Percentiles rank a stretch among this genome's conserved stretches.
These are phyloP conservation scores for Phytophthora brassicae DNA, from an alignment of 352 stramenopile species.

Conservation along the genomic window DNA sequence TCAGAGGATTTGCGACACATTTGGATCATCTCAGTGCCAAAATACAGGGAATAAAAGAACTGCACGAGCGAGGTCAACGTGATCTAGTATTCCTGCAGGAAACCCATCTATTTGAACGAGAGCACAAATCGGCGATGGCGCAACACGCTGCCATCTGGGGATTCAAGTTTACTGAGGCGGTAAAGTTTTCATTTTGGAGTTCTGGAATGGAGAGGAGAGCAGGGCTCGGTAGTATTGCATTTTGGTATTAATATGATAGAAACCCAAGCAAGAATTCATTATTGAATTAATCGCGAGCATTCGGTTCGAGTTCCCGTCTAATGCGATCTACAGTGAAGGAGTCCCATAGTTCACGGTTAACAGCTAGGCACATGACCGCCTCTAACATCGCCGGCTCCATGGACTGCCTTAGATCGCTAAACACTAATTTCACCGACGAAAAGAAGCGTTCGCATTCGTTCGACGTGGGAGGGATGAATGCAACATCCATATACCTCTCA, in stretches of 20 bases:
- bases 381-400: background rate
- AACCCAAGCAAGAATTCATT: background rate
- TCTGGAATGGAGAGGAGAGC: background rate
- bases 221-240: background rate
- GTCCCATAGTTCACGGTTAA: background rate
- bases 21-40: background rate
- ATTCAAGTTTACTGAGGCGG: background rate
- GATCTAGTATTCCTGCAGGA: slow-evolving; percentile 13
- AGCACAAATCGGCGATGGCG: background rate
- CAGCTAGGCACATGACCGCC: background rate
- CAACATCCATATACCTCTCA: background rate
- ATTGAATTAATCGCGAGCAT: background rate
- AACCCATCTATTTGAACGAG: background rate
- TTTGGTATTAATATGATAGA: background rate
- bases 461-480: slow-evolving; percentile 15
- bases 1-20: slow-evolving; percentile 1
- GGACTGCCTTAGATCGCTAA: slow-evolving; percentile 8
- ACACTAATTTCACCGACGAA: slow-evolving; percentile 20
- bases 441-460: slow-evolving; percentile 34
- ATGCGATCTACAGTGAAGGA: background rate
- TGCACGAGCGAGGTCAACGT: background rate
- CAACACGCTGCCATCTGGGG: slow-evolving; percentile 11
- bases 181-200: background rate
- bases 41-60: slow-evolving; percentile 10
- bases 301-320: background rate